Base-by-base conservation (phyloP, 495 filamentous ascomycete species). In the Daldinia caldariorum region DNA sequence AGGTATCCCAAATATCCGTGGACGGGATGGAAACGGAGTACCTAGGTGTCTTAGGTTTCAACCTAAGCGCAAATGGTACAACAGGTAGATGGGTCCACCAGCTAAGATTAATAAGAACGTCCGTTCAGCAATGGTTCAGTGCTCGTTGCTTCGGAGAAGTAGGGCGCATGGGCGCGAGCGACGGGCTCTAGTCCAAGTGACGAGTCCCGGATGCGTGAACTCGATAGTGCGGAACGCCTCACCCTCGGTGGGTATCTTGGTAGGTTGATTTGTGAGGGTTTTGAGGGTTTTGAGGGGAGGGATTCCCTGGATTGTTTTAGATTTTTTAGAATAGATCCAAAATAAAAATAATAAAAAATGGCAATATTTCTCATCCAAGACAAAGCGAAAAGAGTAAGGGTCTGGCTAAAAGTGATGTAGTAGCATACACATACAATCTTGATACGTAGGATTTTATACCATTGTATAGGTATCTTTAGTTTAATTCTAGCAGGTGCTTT, bases 171-270 rank as follows among this genome's bases (percentile, higher is more conserved):
- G 26, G 26, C 26, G 26, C 26, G 26, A 26, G 58, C 61, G 63
- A 58, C 39, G 53, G 31, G 8, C 31, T 64, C 60, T 64, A 53
- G 45, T 47, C 16, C 22, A 62, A 22, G 63, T 63, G 51, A 66
- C 69, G 55, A 71, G 68, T 63, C 68, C 63, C 63, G 58, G 68
- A 67, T 71, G 59, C 63, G 69, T 71, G 59, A 59, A 58, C 63
- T 72, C 69, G 64, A 72, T 72, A 72, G 69, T 68, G 69, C 60
- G 43, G 45, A 68, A 64, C 64, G 61, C 69, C 69, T 64, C 43
- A 18, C 43, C 16, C 16, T 47, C 16, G 55, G 64, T 72, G 63
- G 69, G 53, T 72, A 35, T 35, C 34, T 35, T 35, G 34, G 34
- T 35, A 67, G 61, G 37, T 38, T 22, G 20, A 26, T 26, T 26